Evolutionary conservation across 148 eudicot species (phyloP), one percentile per base, ranked within the genome.

Genomic region (Vaccinium vitisidaea): DNA sequence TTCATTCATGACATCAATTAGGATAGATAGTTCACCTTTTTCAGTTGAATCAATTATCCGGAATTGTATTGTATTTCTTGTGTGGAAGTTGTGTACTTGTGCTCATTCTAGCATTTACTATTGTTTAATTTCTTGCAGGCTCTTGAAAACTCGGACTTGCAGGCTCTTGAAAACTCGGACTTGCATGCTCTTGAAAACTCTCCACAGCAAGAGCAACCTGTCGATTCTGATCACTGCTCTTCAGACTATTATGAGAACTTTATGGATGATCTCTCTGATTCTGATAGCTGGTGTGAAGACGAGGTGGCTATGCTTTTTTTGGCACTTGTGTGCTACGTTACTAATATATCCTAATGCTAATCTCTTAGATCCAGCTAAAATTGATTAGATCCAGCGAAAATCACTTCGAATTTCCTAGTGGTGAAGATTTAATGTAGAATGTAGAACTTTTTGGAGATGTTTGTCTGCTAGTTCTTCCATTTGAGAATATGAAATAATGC

Each of bases 231-330:
- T 87, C 88, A 87, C 25, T 84, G 85, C 89, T 93, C 96, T 84
- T 93, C 98, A 0, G 98, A 92, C 56, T 90, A 89, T 83, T 88
- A 91, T 18, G 96, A 95, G 81, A 91, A 81, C 58, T 46, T 87
- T 83, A 71, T 25, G 3, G 89, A 90, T 54, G 93, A 89, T 81
- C 77, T 88, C 27, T 93, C 93, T 16, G 96, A 93, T 78, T 83
- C 89, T 80, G 94, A 91, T 83, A 84, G 87, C 74, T 88, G 88
- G 89, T 85, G 84, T 87, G 95, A 86, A 75, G 79, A 77, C 84
- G 95, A 93, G 92, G 92, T 89, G 80, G 80, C 80, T 79, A 55
- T 27, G 15, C n/a, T 21, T 16, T 54, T 77, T 65, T 27, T 25
- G 74, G 74, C 39, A 69, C 39, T 63, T 21, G 21, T 39, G 52